Conservation (phyloP, 148 eudicot species). For the Diospyros kaki region DNA sequence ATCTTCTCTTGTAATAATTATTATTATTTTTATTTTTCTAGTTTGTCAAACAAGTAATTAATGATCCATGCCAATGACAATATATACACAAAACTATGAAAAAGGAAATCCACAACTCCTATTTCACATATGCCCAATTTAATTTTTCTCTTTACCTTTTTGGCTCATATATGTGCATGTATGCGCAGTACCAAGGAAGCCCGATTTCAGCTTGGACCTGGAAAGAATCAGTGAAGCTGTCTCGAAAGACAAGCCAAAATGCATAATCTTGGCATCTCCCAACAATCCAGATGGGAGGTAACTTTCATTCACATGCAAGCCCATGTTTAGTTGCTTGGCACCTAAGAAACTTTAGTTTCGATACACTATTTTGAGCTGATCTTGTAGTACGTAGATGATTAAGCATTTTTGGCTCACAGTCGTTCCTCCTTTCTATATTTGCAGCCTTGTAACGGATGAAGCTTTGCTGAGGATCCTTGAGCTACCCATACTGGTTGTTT, state of each 20-base stretch:
- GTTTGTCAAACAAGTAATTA: too few species aligned
- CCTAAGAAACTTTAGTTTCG: neutral
- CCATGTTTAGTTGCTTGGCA: neutral
- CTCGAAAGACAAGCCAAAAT: constrained; percentile 77
- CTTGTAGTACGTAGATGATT: too few species aligned
- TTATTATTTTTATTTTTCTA: too few species aligned
- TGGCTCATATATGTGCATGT: neutral
- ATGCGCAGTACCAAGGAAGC: constrained; percentile 65
- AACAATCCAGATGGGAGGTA: constrained; percentile 99
- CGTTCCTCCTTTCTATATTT: neutral
- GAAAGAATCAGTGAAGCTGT: constrained; percentile 56
- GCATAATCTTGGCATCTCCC: constrained; percentile 93
- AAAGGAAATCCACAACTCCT: too few species aligned
- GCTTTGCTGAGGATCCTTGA: constrained; percentile 65
- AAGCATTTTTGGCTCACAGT: too few species aligned
- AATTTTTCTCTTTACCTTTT: too few species aligned
- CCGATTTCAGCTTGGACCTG: constrained; percentile 86
- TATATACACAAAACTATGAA: too few species aligned
- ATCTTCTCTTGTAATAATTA: too few species aligned
- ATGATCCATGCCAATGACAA: too few species aligned
- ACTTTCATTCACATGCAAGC: constrained; percentile 4
- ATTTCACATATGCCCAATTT: too few species aligned
- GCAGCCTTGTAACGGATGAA: constrained; percentile 78
- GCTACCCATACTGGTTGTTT: constrained; percentile 74
- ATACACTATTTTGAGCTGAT: neutral